Base-by-base conservation (phyloP, 2,329 filamentous ascomycete species). In the Cladophialophora exuberans region DNA sequence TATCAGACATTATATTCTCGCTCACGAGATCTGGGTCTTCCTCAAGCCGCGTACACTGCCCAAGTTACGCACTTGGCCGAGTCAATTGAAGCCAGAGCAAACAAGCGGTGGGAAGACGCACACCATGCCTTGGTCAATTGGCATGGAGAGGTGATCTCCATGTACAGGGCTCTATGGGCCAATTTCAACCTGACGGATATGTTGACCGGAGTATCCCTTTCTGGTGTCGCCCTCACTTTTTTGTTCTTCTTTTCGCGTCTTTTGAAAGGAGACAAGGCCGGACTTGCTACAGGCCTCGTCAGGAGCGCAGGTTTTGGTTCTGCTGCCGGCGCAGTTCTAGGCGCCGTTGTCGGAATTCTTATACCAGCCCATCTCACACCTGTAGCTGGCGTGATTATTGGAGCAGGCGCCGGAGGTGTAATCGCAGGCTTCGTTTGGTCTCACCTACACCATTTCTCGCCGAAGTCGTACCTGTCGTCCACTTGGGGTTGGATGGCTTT, bases 401-500 rank as follows among this genome's bases (percentile, higher is more conserved):
- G 74, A 25, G 69, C 72, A 33, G 73, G 76, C n/a, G 67, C 69
- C 39, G 73, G 75, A 33, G 77, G 74, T 10, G 74, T 80, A 39
- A 51, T 76, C 48, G 76, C 72, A 52, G 68, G 72, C 69, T 53
- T 22, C 13, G 5, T 51, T 15, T 58, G 55, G 55, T 42, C 48
- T 17, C 41, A 44, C 41, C 45, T 22, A 36, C 47, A 58, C 26
- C 52, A 39, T 23, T 43, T 52, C 28, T 28, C 30, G 17, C 25
- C 35, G 17, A 31, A 67, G 66, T 43, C 70, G 76, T 13, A 79
- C 89, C 30, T 64, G 90, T 7, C 92, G 91, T 88, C 83, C 0
- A 75, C 92, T 50, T 99, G 93, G 92, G 88, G 90, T n/a, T 93
- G 89, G 86, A 76, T 96, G 56, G 86, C 90, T 4, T 77, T 90